A percentile compares a stretch with the other conserved stretches of the same genome.
Conservation (phyloP, 192 early-diverging fungal species). For the Entomortierella chlamydospora region DNA sequence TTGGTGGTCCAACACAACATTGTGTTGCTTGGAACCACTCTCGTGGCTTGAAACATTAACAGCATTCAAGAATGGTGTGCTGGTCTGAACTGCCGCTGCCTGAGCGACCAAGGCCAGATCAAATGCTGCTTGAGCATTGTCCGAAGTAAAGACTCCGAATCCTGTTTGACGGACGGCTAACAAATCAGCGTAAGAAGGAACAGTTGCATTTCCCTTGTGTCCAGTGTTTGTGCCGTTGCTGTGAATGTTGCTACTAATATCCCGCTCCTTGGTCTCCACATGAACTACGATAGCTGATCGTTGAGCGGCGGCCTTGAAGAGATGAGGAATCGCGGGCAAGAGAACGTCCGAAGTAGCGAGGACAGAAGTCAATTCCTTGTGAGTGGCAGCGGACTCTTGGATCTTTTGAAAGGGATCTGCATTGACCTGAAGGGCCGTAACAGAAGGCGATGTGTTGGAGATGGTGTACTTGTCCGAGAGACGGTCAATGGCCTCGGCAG, state of each 20-base stretch:
- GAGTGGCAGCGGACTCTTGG: conserved; percentile 29
- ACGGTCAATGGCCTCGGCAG: conserved; percentile 28
- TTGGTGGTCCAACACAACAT: conserved; percentile 42
- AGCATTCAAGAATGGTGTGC: conserved; percentile 74
- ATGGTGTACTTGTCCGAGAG: conserved; percentile 48
- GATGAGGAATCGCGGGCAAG: conserved; percentile 65
- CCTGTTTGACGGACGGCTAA: conserved; percentile 83
- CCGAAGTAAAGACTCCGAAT: conserved; percentile 81
- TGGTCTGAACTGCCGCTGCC: conserved; percentile 70
- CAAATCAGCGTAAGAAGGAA: conserved; percentile 62
- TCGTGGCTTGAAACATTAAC: conserved; percentile 45
- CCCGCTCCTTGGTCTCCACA: conserved; percentile 58
- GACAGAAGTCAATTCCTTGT: conserved; percentile 42
- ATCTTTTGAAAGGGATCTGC: conserved; percentile 48
- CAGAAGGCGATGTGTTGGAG: conserved; percentile 37
- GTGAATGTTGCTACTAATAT: conserved; percentile 54
- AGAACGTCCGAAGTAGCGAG: conserved; percentile 49
- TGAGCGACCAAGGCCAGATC: conserved; percentile 88
- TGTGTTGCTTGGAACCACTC: too few species aligned
- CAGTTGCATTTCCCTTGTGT: conserved; percentile 13
- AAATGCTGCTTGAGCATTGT: conserved; percentile 80
- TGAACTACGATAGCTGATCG: conserved; percentile 67
- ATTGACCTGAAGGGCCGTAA: conserved; percentile 48
- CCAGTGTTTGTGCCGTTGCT: not conserved
- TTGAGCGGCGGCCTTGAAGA: conserved; percentile 62